These are phyloP conservation scores for Cladosporium sp. DNA, from an alignment of 2,329 filamentous ascomycete species.

Conservation along the genomic window DNA sequence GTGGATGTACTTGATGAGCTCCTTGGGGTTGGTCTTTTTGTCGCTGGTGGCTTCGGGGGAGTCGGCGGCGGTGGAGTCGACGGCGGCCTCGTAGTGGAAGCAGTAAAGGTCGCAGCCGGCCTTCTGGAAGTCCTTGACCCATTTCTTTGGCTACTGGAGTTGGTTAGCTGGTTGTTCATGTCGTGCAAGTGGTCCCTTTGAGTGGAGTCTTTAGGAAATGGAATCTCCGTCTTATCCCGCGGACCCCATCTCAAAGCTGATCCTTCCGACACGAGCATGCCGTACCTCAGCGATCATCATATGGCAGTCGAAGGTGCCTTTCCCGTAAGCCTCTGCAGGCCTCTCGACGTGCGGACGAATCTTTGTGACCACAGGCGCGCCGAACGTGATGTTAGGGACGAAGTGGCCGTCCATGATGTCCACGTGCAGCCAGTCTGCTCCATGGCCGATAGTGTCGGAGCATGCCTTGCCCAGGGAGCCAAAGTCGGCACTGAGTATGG, in stretches of 20 bases:
- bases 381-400: slow-evolving; percentile 97
- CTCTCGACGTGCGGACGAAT: slow-evolving; percentile 79
- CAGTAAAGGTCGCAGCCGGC: slow-evolving; percentile 98
- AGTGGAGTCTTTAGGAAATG: background rate
- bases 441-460: slow-evolving; percentile 73
- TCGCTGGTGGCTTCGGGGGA: slow-evolving; percentile 64
- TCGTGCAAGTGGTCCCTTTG: background rate
- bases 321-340: slow-evolving; percentile 62
- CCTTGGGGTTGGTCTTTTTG: slow-evolving; percentile 70
- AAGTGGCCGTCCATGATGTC: slow-evolving; percentile 99
- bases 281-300: slow-evolving; percentile 98
- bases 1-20: slow-evolving; percentile 87
- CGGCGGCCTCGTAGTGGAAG: slow-evolving; percentile 97
- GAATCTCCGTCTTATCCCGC: background rate
- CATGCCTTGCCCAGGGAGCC: slow-evolving; percentile 81
- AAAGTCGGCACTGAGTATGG: slow-evolving; percentile 97
- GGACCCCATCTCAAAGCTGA: no score
- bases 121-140: slow-evolving; percentile 90
- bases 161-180: background rate
- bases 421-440: slow-evolving; percentile 89
- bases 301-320: slow-evolving; percentile 96
- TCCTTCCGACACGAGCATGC: background rate
- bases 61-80: slow-evolving; percentile 74
- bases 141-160: slow-evolving; percentile 75
- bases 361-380: slow-evolving; percentile 88